phyloP scores from a whole-genome alignment of 2,329 filamentous ascomycete species.

The Neonectria hederae region DNA sequence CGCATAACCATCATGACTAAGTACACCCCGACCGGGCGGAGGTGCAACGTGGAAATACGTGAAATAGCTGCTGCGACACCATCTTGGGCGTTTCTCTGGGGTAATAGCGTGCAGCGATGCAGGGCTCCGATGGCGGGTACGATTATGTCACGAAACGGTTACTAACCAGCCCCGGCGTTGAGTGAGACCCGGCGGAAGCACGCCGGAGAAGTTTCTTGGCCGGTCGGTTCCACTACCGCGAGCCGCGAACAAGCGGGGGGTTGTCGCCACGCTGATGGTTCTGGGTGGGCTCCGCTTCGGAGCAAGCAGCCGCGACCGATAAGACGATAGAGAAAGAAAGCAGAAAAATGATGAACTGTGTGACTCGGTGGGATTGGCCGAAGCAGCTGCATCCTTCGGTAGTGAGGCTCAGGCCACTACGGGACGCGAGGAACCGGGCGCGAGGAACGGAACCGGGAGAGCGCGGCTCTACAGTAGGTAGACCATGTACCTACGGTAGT shows the following conservation, averaged over 20 bases:
- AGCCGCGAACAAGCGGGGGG: background rate
- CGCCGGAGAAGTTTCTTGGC: background rate
- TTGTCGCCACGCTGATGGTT: background rate
- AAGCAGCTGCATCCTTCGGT: background rate
- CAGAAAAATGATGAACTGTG: background rate
- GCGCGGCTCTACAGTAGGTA: conserved; percentile 1
- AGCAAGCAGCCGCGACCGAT: conserved; percentile 10
- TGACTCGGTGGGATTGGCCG: conserved; percentile 3
- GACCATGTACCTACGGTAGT: too few relatives aligned
- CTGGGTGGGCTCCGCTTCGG: conserved; percentile 3
- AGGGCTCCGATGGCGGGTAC: background rate
- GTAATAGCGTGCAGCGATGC: background rate
- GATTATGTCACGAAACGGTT: background rate
- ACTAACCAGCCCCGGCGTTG: background rate
- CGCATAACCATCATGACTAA: background rate
- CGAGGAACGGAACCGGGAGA: background rate
- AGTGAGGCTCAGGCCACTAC: background rate
- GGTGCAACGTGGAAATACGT: too few relatives aligned
- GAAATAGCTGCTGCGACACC: background rate
- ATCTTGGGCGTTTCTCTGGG: background rate
- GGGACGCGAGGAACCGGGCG: background rate
- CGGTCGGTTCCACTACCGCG: background rate
- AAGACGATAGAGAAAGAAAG: background rate
- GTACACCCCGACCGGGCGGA: background rate
- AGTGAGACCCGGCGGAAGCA: background rate